phyloP scores from a whole-genome alignment of 345 rosid genomes.

The Eucalyptus leucophloia region DNA sequence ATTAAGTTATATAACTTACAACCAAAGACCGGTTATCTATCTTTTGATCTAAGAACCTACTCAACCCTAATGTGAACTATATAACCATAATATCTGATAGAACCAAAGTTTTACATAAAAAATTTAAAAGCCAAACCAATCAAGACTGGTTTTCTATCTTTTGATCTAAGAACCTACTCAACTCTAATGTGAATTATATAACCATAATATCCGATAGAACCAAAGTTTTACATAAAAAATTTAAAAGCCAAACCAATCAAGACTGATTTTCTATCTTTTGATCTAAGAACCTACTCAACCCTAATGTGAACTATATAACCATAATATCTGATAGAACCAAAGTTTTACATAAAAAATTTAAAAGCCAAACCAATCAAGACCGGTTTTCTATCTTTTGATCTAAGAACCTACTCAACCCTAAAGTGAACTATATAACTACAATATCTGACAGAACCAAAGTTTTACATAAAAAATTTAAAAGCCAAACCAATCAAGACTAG shows the following conservation, averaged over 20 bases:
- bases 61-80: not conserved
- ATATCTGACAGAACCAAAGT: not conserved
- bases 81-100: not conserved
- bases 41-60: not conserved
- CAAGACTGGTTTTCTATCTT: not conserved
- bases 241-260: not conserved
- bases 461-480: not conserved
- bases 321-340: not conserved
- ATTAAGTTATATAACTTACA: too few relatives aligned
- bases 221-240: not conserved
- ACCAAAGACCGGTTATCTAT: not conserved
- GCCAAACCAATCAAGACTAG: accelerated
- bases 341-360: not conserved
- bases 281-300: not conserved
- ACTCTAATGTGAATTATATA: not conserved
- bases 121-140: not conserved
- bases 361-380: not conserved
- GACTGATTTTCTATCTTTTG: not conserved
- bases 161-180: not conserved
- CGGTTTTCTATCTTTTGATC: not conserved
- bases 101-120: not conserved
- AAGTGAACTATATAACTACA: not conserved
- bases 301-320: not conserved
- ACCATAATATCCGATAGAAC: not conserved
- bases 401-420: not conserved